Conservation (phyloP, 2,329 filamentous ascomycete species). For the Trichoderma koningii region DNA sequence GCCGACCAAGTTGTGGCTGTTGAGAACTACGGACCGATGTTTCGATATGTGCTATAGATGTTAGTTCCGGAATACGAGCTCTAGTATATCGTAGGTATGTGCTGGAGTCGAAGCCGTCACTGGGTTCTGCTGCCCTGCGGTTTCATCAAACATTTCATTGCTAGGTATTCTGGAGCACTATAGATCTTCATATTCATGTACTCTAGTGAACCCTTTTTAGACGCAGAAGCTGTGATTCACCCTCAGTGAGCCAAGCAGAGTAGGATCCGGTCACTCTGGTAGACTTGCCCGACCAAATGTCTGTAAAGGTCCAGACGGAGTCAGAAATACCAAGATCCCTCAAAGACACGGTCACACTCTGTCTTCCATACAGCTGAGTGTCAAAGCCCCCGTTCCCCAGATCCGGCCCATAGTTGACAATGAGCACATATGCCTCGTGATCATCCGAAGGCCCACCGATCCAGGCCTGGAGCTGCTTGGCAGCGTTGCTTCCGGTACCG, state of each 20-base stretch:
- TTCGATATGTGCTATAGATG: conserved; percentile 31
- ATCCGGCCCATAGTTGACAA: conserved; percentile 27
- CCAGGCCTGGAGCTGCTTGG: conserved; percentile 26
- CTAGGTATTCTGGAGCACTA: no score
- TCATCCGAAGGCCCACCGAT: conserved; percentile 23
- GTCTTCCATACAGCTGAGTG: conserved; percentile 17
- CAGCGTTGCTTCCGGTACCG: conserved; percentile 21
- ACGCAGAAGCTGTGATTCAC: conserved; percentile 22
- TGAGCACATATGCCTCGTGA: conserved; percentile 24
- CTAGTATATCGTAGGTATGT: no score
- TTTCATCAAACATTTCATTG: no score
- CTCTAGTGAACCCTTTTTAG: neutral
- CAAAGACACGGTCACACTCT: conserved; percentile 20
- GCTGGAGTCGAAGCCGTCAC: no score
- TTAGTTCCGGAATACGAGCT: no score
- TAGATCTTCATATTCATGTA: neutral
- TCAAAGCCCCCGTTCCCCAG: conserved; percentile 14
- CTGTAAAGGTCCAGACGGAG: conserved; percentile 16
- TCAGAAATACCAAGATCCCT: conserved; percentile 17
- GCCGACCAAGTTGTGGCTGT: conserved; percentile 20
- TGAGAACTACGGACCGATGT: conserved; percentile 32
- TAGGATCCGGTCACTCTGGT: conserved; percentile 17
- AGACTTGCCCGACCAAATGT: conserved; percentile 25
- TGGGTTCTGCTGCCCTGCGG: no score
- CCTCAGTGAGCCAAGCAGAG: conserved; percentile 22